Percentiles rank a stretch among this genome's conserved stretches.
These are phyloP conservation scores for Thermochaetoides thermophila DNA, from an alignment of 495 filamentous ascomycete species.

Conservation along the genomic window DNA sequence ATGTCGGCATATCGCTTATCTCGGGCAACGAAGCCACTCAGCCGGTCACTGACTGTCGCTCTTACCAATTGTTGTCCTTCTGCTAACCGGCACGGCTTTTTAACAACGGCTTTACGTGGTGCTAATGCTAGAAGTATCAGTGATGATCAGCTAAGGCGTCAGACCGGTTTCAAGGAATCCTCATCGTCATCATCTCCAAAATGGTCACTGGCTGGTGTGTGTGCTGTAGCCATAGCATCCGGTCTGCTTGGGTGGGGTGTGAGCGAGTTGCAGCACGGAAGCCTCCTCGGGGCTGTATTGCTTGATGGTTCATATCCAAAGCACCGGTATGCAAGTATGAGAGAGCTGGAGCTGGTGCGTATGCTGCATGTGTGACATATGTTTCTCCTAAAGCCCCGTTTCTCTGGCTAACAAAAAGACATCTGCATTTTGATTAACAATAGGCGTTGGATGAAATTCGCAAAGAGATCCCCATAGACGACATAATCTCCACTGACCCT, in stretches of 20 bases:
- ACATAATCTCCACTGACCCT: conserved; percentile 67
- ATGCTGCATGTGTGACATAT: neutral
- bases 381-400: neutral
- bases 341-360: conserved; percentile 37
- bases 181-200: no score
- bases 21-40: conserved; percentile 17
- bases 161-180: conserved; percentile 12
- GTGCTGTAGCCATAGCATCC: conserved; percentile 26
- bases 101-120: conserved; percentile 12
- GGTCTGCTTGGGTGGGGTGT: conserved; percentile 28
- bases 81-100: conserved; percentile 10
- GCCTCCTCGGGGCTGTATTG: conserved; percentile 19
- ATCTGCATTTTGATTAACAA: neutral
- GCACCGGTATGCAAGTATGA: conserved; percentile 33
- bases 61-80: neutral
- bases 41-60: conserved; percentile 11
- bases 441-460: conserved; percentile 40
- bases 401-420: no score
- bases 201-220: conserved; percentile 20
- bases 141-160: neutral
- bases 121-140: conserved; percentile 5
- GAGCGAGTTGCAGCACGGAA: conserved; percentile 14
- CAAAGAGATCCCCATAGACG: conserved; percentile 41
- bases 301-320: conserved; percentile 23
- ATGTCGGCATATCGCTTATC: conserved; percentile 19